phyloP scores from a whole-genome alignment of 2,329 filamentous ascomycete species.

The Neonectria coccinea region DNA sequence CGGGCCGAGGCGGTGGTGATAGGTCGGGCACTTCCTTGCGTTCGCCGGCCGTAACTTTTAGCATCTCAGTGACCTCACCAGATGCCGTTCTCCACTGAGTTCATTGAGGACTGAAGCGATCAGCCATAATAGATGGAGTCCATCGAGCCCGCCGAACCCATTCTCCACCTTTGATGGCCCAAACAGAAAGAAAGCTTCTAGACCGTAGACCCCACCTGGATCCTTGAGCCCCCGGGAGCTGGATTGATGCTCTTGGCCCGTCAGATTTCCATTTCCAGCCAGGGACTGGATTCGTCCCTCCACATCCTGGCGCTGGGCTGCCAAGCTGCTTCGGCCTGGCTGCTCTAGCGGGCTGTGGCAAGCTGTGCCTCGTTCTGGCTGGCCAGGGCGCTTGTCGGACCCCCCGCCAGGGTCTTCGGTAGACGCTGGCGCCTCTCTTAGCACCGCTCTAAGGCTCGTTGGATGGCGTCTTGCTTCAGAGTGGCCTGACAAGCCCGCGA shows the following conservation, averaged over 20 bases:
- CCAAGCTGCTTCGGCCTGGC: slow-evolving; percentile 19
- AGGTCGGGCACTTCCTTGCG: neutral
- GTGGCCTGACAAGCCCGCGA: slow-evolving; percentile 33
- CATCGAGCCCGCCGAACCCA: neutral
- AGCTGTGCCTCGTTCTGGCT: slow-evolving; percentile 12
- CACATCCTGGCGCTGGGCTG: slow-evolving; percentile 2
- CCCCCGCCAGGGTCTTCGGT: slow-evolving; percentile 18
- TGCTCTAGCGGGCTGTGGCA: slow-evolving; percentile 9
- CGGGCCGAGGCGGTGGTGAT: too few relatives aligned
- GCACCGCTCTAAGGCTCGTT: slow-evolving; percentile 21
- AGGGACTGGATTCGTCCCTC: slow-evolving; percentile 13
- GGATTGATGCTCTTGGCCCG: slow-evolving; percentile 31
- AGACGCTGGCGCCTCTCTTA: slow-evolving; percentile 27
- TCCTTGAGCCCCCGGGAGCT: slow-evolving; percentile 28
- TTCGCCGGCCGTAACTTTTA: neutral
- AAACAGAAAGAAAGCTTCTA: slow-evolving; percentile 31
- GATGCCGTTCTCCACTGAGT: slow-evolving; percentile 2
- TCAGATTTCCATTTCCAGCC: slow-evolving; percentile 31
- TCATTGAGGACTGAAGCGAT: neutral
- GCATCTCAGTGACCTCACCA: neutral
- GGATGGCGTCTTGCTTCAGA: slow-evolving; percentile 35
- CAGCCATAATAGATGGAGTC: neutral
- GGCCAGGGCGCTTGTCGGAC: slow-evolving; percentile 20
- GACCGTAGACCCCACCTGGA: slow-evolving; percentile 23
- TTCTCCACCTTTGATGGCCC: slow-evolving; percentile 25